Base-by-base conservation (phyloP, 305 asterid genomes). In the Solanum hybrid region DNA sequence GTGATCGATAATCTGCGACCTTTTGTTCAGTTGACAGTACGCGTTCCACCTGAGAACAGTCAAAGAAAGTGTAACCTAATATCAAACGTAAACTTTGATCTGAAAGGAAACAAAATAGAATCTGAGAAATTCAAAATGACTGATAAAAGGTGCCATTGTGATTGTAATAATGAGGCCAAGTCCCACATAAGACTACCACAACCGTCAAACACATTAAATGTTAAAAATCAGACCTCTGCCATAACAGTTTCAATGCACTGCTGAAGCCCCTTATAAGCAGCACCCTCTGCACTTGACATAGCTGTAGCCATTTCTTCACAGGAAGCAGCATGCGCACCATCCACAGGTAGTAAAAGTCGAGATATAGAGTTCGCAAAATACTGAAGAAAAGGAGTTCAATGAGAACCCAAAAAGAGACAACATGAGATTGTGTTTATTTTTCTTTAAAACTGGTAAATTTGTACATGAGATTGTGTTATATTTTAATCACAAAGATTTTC, bases 301-400 rank as follows among this genome's bases (percentile, higher is more conserved):
- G 99, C 95, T 87, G 99, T 91, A 88, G 99, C 96, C 99, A 98
- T 98, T 95, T 98, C 99, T 94, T 98, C 99, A 88, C 97, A 97
- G 65, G 99, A 90, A 92, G 99, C 97, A 91, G 98, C 98, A 94
- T 98, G 98, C n/a, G 98, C 98, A 90, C 98, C 98, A 89, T 98
- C 99, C 93, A 98, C 97, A 6, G 99, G 99, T 85, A 98, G 95
- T 90, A 98, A 87, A 90, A 98, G 95, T 91, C 98, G 97, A 91
- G 99, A 95, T 92, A 98, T 96, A 37, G 99, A 95, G 93, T 98
- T 98, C 0, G 97, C 96, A 91, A 98, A 98, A 91, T 95, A 94
- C 99, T 98, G 97, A 95, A 94, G 37, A 81, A 86, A 89, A 87
- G 91, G 88, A 91, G 81, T 89, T 86, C 73, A 84, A 83, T 31